Evolutionary conservation across 352 stramenopile genomes (phyloP).

Genomic region (Pythium volutum): DNA sequence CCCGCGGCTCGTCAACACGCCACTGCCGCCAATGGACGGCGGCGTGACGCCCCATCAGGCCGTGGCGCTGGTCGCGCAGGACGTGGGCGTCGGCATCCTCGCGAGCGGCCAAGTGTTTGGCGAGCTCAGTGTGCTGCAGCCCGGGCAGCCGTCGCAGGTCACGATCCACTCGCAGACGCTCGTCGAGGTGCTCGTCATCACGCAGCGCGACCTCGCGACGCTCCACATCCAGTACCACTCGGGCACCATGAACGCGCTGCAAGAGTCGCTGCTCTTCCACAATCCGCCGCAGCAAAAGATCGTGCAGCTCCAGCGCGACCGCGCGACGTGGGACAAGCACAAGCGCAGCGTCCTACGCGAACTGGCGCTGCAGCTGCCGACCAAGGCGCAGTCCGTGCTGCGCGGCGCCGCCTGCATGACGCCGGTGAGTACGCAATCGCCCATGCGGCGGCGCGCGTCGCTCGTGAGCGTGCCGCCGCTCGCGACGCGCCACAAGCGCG

Average conservation of each 20-base stretch:
- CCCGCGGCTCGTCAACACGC: slow-evolving; percentile 54
- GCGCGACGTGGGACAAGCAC: slow-evolving; percentile 43
- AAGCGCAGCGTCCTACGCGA: slow-evolving; percentile 53
- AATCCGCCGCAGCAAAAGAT: slow-evolving; percentile 78
- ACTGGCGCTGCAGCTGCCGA: slow-evolving; percentile 25
- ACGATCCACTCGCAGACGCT: slow-evolving; percentile 60
- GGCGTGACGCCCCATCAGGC: slow-evolving; percentile 19
- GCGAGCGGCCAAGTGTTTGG: slow-evolving; percentile 71
- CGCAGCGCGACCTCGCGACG: slow-evolving; percentile 45
- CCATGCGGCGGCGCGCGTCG: slow-evolving; percentile 10
- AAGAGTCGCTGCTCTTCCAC: slow-evolving; percentile 76
- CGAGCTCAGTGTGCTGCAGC: slow-evolving; percentile 67
- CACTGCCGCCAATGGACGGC: slow-evolving; percentile 23
- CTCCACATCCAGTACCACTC: slow-evolving; percentile 70
- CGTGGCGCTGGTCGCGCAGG: slow-evolving; percentile 27
- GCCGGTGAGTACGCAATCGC: background rate
- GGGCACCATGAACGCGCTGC: slow-evolving; percentile 71
- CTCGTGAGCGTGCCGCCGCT: slow-evolving; percentile 9
- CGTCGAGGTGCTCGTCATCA: slow-evolving; percentile 60
- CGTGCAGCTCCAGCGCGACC: slow-evolving; percentile 52
- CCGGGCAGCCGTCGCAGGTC: slow-evolving; percentile 56
- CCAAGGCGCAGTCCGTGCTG: slow-evolving; percentile 20
- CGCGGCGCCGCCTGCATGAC: background rate
- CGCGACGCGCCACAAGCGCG: slow-evolving; percentile 1
- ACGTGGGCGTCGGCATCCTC: slow-evolving; percentile 58